Evolutionary conservation across 192 early-diverging fungal species (phyloP).

Genomic region (Coemansia asiatica): DNA sequence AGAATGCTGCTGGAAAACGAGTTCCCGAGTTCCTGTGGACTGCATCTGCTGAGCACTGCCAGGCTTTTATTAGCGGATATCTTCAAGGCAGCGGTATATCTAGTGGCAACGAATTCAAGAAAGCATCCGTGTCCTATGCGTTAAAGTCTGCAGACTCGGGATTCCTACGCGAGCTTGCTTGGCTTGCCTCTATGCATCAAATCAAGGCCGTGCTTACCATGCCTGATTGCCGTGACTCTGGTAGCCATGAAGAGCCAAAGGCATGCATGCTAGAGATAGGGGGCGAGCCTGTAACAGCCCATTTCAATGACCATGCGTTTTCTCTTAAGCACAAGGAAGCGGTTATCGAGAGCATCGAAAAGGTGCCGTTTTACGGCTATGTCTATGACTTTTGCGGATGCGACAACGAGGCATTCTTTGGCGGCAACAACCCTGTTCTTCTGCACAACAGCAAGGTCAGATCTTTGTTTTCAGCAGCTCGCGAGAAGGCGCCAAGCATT

Average conservation of each 20-base stretch:
- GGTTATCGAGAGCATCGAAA: constrained; percentile 36
- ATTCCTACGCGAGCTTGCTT: constrained; percentile 42
- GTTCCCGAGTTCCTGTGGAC: constrained; percentile 45
- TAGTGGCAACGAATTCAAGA: not conserved
- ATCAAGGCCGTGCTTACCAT: constrained; percentile 7
- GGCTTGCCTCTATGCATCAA: constrained; percentile 50
- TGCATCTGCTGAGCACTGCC: constrained; percentile 15
- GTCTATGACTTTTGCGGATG: constrained; percentile 57
- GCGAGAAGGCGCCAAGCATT: constrained; percentile 76
- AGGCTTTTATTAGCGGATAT: constrained; percentile 28
- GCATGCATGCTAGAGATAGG: constrained; percentile 25
- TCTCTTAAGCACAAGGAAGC: constrained; percentile 16
- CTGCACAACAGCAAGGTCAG: constrained; percentile 59
- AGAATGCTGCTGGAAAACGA: not conserved
- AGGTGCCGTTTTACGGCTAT: constrained; percentile 32
- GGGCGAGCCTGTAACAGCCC: not conserved
- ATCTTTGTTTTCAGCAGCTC: constrained; percentile 67
- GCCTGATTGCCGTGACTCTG: constrained; percentile 1
- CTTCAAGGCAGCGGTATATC: not conserved
- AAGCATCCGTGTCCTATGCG: not conserved
- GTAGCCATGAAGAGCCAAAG: not conserved
- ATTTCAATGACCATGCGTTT: not conserved
- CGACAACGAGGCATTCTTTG: constrained; percentile 57
- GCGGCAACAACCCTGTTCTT: constrained; percentile 50
- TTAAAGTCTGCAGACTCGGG: constrained; percentile 17